Conservation (phyloP, 2,329 filamentous ascomycete genomes). For the Paecilomyces niveus region DNA sequence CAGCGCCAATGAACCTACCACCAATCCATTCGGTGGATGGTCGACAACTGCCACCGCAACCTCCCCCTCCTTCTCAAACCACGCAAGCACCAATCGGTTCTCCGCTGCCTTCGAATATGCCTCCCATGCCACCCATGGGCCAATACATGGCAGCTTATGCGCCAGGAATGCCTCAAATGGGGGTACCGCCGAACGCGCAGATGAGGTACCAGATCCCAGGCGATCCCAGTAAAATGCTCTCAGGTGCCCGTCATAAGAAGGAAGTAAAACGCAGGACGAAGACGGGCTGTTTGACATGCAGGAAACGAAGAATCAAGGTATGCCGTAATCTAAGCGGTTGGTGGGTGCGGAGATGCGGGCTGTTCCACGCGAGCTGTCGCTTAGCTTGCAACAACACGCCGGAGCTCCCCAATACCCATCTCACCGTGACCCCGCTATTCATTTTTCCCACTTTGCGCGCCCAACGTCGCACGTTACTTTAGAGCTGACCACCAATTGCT, state of each 20-base stretch:
- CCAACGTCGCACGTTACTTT: constrained; percentile 7
- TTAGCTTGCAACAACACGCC: constrained; percentile 14
- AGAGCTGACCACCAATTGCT: constrained; percentile 11
- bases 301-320: constrained; percentile 67
- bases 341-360: constrained; percentile 5
- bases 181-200: constrained; percentile 35
- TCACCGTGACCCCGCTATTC: constrained; percentile 8
- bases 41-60: constrained; percentile 18
- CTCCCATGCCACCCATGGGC: constrained; percentile 46
- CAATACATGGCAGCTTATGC: constrained; percentile 47
- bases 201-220: constrained; percentile 48
- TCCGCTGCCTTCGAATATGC: constrained; percentile 39
- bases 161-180: constrained; percentile 22
- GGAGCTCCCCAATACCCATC: constrained; percentile 13
- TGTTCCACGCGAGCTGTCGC: constrained; percentile 13
- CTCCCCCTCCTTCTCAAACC: constrained; percentile 3
- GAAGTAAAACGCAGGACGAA: constrained; percentile 71
- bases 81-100: constrained; percentile 43
- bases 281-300: constrained; percentile 61
- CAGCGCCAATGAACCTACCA: constrained; percentile 12
- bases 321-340: constrained; percentile 17
- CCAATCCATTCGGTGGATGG: constrained; percentile 12
- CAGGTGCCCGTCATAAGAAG: constrained; percentile 58
- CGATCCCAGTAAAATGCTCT: constrained; percentile 49
- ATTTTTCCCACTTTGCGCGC: constrained; percentile 7